Evolutionary conservation across 192 early-diverging fungal species (phyloP).

Genomic region (Obelidium mucronatum): DNA sequence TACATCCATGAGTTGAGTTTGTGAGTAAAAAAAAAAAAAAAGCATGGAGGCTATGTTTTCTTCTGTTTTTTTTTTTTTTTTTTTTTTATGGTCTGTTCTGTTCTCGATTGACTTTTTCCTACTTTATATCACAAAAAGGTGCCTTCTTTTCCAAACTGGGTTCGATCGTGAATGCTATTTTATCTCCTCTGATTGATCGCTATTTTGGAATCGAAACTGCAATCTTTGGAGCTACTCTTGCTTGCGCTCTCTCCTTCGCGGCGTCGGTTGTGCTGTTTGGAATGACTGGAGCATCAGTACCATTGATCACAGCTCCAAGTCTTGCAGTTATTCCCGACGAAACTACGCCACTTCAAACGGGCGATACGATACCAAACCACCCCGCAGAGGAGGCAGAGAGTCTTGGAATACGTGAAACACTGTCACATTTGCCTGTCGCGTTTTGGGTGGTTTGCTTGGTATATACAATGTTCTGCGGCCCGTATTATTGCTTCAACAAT

Average conservation of each 20-base stretch:
- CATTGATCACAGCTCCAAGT: neutral
- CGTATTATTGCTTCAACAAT: conserved; percentile 65
- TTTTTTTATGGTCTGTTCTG: too few species aligned
- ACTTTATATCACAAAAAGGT: conserved; percentile 27
- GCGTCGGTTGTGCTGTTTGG: neutral
- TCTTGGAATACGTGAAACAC: neutral
- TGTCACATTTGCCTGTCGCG: conserved; percentile 41
- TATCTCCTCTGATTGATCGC: conserved; percentile 54
- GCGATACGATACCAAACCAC: neutral
- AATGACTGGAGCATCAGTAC: conserved; percentile 21
- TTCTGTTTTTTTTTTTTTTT: too few species aligned
- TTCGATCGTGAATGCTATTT: conserved; percentile 57
- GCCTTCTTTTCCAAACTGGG: conserved; percentile 56
- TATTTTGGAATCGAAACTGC: conserved; percentile 34
- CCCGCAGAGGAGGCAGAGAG: neutral
- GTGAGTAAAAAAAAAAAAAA: too few species aligned
- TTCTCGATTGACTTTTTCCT: neutral
- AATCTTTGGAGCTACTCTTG: conserved; percentile 49
- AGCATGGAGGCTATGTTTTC: too few species aligned
- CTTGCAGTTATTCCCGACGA: conserved; percentile 5
- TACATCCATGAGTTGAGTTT: neutral
- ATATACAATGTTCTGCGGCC: conserved; percentile 57
- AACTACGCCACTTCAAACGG: neutral
- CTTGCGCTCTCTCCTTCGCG: conserved; percentile 51
- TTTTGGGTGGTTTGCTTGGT: conserved; percentile 62